Evolutionary conservation across 2,329 filamentous ascomycete species (phyloP).

Genomic region (Alternaria gansuensis): DNA sequence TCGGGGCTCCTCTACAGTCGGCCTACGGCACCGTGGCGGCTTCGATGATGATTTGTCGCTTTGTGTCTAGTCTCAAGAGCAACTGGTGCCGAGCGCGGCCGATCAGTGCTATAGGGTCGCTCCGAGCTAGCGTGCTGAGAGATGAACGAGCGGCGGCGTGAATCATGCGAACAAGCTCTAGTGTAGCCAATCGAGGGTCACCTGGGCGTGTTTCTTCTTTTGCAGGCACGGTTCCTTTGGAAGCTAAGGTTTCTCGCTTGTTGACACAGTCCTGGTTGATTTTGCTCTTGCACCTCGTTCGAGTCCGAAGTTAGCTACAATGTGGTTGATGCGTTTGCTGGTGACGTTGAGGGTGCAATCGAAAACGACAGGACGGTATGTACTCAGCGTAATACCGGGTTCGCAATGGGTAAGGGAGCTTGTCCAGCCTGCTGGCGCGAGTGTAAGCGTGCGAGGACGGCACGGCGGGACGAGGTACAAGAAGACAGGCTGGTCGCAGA

Average conservation of each 20-base stretch:
- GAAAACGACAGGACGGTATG: slow-evolving; percentile 40
- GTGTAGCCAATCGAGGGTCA: slow-evolving; percentile 32
- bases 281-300: slow-evolving; percentile 11
- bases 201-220: slow-evolving; percentile 19
- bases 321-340: slow-evolving; percentile 16
- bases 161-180: slow-evolving; percentile 31
- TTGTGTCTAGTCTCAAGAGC: slow-evolving; percentile 37
- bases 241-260: slow-evolving; percentile 14
- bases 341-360: slow-evolving; percentile 29
- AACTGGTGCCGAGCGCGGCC: slow-evolving; percentile 44
- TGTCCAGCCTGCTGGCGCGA: slow-evolving; percentile 36
- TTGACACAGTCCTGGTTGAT: slow-evolving; percentile 8
- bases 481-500: slow-evolving; percentile 26
- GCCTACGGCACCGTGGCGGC: slow-evolving; percentile 36
- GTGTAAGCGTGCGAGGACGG: slow-evolving; percentile 25
- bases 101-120: slow-evolving; percentile 37
- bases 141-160: slow-evolving; percentile 38
- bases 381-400: slow-evolving; percentile 34
- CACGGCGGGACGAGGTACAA: slow-evolving; percentile 29
- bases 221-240: slow-evolving; percentile 14
- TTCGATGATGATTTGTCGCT: slow-evolving; percentile 31
- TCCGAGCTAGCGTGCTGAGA: slow-evolving; percentile 40
- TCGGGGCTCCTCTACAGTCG: slow-evolving; percentile 42
- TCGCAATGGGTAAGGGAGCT: slow-evolving; percentile 30
- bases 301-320: slow-evolving; percentile 7